Base-by-base conservation (phyloP, 495 filamentous ascomycete species). In the Penicillium goetzii region DNA sequence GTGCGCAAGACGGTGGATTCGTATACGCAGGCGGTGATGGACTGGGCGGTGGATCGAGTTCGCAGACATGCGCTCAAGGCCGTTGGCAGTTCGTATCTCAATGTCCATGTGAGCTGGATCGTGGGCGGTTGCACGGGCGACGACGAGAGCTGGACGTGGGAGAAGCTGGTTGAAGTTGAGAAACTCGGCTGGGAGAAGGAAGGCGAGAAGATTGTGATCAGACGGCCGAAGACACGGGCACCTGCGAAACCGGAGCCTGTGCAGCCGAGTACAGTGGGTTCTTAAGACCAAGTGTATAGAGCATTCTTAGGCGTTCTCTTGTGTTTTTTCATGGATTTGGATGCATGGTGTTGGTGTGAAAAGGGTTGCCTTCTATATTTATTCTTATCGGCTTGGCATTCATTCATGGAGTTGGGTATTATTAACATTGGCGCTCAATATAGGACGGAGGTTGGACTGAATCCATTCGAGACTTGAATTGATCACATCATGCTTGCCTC, bases 121-220 rank as follows among this genome's bases (percentile, higher is more conserved):
- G 58, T 78, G 57, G 68, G 73, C 53, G 76, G 75, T 36, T 81
- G 78, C 57, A 79, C 78, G 10, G 79, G 79, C 4, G 90, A 87
- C 65, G 70, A 93, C 51, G 88, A 91, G 76, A 73, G 72, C 59
- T 85, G 83, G 71, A 87, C 87, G 19, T 99, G 94, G 94, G 81
- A 85, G 36, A 86, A 84, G 61, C 73, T 98, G 67, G 81, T 68
- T 62, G 81, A 82, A 17, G 74, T 81, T 64, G 83, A 89, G 72
- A 85, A 88, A 8, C 86, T 97, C 3, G 89, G 90, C 3, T 99
- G 95, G 95, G 84, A 92, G 72, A 74, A 89, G 68, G 85, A 88
- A 43, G 86, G 80, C 21, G 83, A 85, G 11, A 88, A 79, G 62
- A 84, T 96, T 45, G 84, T 90, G 30, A 91, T 97, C 67, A 83